These are phyloP conservation scores for Colletotrichum euphorbiae DNA, from an alignment of 2,329 filamentous ascomycete species.

Conservation along the genomic window DNA sequence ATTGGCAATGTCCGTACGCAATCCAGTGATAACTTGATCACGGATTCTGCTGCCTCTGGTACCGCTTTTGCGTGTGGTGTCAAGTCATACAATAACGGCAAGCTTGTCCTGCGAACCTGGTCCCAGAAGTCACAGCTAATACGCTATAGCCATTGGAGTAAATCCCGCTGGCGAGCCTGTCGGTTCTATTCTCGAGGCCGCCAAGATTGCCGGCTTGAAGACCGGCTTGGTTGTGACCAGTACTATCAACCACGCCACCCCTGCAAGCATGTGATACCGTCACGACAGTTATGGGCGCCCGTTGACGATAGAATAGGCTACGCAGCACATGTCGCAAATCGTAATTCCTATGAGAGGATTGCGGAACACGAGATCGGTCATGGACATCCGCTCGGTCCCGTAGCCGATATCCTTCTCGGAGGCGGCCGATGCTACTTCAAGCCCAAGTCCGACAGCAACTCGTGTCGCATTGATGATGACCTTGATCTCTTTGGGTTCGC, in stretches of 20 bases:
- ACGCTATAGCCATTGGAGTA: slow-evolving; percentile 47
- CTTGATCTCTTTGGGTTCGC: slow-evolving; percentile 52
- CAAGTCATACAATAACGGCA: slow-evolving; percentile 52
- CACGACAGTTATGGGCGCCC: background rate
- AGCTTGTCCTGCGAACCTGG: no score
- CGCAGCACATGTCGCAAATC: slow-evolving; percentile 49
- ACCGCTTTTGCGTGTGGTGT: slow-evolving; percentile 54
- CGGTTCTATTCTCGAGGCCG: slow-evolving; percentile 54
- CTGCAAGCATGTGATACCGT: slow-evolving; percentile 41
- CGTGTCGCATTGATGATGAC: slow-evolving; percentile 51
- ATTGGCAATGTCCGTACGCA: slow-evolving; percentile 48
- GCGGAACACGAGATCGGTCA: slow-evolving; percentile 54
- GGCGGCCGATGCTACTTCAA: slow-evolving; percentile 56
- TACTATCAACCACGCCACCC: slow-evolving; percentile 52
- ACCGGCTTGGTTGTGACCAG: slow-evolving; percentile 57
- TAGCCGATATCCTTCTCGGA: slow-evolving; percentile 54
- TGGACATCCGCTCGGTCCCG: slow-evolving; percentile 52
- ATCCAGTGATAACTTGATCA: slow-evolving; percentile 51
- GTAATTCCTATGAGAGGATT: slow-evolving; percentile 51
- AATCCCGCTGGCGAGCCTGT: slow-evolving; percentile 48
- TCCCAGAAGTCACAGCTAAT: background rate
- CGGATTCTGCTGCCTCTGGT: slow-evolving; percentile 54
- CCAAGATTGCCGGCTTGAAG: slow-evolving; percentile 52
- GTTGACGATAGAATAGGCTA: slow-evolving; percentile 42
- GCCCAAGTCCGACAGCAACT: slow-evolving; percentile 49